These are phyloP conservation scores for Globisporangium recalcitrans DNA, from an alignment of 352 stramenopile species.

Conservation along the genomic window DNA sequence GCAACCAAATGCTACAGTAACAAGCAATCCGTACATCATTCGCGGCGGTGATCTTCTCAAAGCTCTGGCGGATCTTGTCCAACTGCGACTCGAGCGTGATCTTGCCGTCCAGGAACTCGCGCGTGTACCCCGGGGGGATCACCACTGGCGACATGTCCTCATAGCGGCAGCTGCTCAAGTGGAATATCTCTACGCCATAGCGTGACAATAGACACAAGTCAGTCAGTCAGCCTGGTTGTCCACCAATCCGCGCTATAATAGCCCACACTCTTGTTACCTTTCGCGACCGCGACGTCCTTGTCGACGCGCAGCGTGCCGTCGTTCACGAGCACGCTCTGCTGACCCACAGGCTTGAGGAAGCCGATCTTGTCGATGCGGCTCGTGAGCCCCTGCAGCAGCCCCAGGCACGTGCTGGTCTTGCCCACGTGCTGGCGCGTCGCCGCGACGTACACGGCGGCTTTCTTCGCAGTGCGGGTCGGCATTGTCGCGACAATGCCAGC, in stretches of 20 bases:
- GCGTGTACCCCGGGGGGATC: slow-evolving; percentile 94
- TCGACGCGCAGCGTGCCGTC: slow-evolving; percentile 78
- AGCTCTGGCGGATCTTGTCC: slow-evolving; percentile 61
- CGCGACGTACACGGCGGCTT: slow-evolving; percentile 75
- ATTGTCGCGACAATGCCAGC: not conserved
- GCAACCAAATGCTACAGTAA: too few relatives aligned
- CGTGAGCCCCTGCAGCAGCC: slow-evolving; percentile 90
- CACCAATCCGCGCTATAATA: too few relatives aligned
- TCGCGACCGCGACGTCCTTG: slow-evolving; percentile 86
- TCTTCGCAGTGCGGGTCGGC: slow-evolving; percentile 19
- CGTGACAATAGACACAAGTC: slow-evolving; percentile 21
- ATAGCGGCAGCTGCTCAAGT: slow-evolving; percentile 90
- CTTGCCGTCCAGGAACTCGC: slow-evolving; percentile 93
- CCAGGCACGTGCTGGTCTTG: slow-evolving; percentile 93
- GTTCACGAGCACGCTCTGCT: slow-evolving; percentile 85
- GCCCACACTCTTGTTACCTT: slow-evolving; percentile 46
- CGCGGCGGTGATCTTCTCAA: slow-evolving; percentile 46
- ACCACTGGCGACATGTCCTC: slow-evolving; percentile 94
- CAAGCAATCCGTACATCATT: slow-evolving; percentile 42
- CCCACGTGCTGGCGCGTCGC: slow-evolving; percentile 87
- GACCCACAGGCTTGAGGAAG: slow-evolving; percentile 95
- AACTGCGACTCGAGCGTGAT: slow-evolving; percentile 79
- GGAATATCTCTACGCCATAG: slow-evolving; percentile 86
- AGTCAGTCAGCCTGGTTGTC: slow-evolving; percentile 26
- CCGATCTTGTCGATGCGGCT: slow-evolving; percentile 85